Percentiles rank a stretch among this genome's conserved stretches.
Evolutionary conservation across 73 alveolate species (phyloP).

Genomic region (Urostyla sp.): DNA sequence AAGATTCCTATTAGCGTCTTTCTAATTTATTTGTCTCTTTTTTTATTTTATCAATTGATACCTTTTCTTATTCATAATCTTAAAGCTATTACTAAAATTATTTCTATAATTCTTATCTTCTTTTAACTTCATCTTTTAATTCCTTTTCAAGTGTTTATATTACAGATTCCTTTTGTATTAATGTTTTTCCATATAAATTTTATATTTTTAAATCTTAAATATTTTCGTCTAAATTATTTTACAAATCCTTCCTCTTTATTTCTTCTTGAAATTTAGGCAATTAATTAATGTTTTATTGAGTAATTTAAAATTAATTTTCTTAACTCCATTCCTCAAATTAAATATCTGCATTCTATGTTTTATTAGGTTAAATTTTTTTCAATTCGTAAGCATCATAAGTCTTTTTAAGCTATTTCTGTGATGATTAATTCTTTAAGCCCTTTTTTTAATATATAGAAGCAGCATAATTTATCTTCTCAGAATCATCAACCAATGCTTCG

Average conservation of each 20-base stretch:
- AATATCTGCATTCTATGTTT: not conserved
- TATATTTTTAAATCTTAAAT: slow-evolving; percentile 14
- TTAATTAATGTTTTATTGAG: not conserved
- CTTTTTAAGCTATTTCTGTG: not conserved
- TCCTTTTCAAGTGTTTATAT: slow-evolving; percentile 38
- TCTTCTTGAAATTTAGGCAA: not conserved
- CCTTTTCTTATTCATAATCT: slow-evolving; percentile 39
- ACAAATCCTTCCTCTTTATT: not conserved
- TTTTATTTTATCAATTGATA: not conserved
- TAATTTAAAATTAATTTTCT: not conserved
- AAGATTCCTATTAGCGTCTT: not conserved
- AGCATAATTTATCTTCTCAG: slow-evolving; percentile 6
- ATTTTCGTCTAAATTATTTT: slow-evolving; percentile 1
- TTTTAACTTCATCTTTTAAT: not conserved
- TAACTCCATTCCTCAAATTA: not conserved
- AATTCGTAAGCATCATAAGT: not conserved
- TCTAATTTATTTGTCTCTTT: slow-evolving; percentile 7
- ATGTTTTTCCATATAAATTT: not conserved
- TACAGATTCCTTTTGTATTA: slow-evolving; percentile 13
- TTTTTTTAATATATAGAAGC: slow-evolving; percentile 5
- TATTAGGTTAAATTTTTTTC: not conserved
- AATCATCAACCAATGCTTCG: slow-evolving; percentile 19
- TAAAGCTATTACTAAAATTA: slow-evolving; percentile 15
- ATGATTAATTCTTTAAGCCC: not conserved
- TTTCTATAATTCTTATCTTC: slow-evolving; percentile 22